Percentiles rank a stretch among this genome's conserved stretches.
These are phyloP conservation scores for Chlorella vulgaris DNA, from an alignment of 139 green algal genomes.

Conservation along the genomic window DNA sequence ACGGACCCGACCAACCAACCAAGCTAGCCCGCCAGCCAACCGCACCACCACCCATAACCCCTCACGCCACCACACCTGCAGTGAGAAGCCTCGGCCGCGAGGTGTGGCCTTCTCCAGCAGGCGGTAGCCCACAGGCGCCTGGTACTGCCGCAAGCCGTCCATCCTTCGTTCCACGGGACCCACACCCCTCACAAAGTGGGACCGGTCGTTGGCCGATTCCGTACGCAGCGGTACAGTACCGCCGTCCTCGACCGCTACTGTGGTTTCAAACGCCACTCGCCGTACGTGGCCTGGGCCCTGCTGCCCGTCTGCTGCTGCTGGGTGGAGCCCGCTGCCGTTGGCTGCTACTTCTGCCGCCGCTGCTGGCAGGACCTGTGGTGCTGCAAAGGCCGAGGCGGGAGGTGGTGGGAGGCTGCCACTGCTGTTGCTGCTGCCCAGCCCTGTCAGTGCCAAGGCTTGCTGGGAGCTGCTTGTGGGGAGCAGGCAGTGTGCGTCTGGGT, in stretches of 20 bases:
- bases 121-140: constrained; percentile 23
- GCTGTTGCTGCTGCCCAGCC: constrained; percentile 1
- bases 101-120: constrained; percentile 5
- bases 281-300: background rate
- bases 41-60: too few species aligned
- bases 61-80: constrained; percentile 3
- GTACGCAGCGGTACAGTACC: constrained; percentile 24
- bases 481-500: background rate
- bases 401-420: too few species aligned
- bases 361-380: too few species aligned
- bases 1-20: too few species aligned
- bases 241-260: constrained; percentile 15
- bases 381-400: too few species aligned
- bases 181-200: background rate
- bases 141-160: constrained; percentile 21
- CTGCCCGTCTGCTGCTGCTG: too few species aligned
- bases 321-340: background rate
- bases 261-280: constrained; percentile 41
- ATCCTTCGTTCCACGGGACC: constrained; percentile 18
- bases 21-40: background rate
- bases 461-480: background rate
- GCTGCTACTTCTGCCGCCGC: background rate
- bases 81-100: constrained; percentile 21
- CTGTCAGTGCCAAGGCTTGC: background rate
- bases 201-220: constrained; percentile 18